Conservation (phyloP, 768 basidiomycete genomes). For the Collybia nuda region DNA sequence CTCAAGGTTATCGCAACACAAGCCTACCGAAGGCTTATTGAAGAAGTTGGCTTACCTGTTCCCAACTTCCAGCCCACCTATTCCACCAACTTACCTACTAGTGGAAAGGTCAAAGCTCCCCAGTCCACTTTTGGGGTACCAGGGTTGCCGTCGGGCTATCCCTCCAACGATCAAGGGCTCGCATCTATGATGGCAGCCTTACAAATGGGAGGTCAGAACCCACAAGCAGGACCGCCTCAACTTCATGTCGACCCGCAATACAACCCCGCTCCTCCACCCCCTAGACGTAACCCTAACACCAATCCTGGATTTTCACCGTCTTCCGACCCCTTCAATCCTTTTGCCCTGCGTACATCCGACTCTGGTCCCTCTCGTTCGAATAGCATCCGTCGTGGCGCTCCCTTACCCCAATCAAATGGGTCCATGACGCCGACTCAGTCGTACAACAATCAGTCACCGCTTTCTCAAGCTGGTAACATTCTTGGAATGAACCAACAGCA, state of each 20-base stretch:
- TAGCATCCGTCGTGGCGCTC: slow-evolving; percentile 47
- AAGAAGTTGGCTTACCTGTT: slow-evolving; percentile 91
- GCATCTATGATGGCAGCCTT: slow-evolving; percentile 93
- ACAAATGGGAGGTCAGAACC: slow-evolving; percentile 88
- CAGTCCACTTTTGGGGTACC: slow-evolving; percentile 66
- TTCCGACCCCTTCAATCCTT: slow-evolving; percentile 51
- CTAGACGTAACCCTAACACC: slow-evolving; percentile 35
- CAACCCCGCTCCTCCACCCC: slow-evolving; percentile 33
- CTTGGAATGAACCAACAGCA: slow-evolving; percentile 49
- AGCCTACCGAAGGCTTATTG: slow-evolving; percentile 89
- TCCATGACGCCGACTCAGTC: slow-evolving; percentile 34
- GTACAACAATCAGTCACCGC: slow-evolving; percentile 63
- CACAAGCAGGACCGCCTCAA: slow-evolving; percentile 69
- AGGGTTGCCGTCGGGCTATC: slow-evolving; percentile 77
- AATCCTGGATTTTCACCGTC: slow-evolving; percentile 37
- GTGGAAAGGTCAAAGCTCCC: slow-evolving; percentile 59
- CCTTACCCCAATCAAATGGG: slow-evolving; percentile 45
- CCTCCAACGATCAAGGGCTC: slow-evolving; percentile 79
- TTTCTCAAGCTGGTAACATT: slow-evolving; percentile 55
- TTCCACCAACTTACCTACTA: slow-evolving; percentile 57
- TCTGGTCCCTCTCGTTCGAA: slow-evolving; percentile 45
- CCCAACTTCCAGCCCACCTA: slow-evolving; percentile 86
- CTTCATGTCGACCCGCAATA: slow-evolving; percentile 71
- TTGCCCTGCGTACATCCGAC: slow-evolving; percentile 46
- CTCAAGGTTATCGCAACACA: slow-evolving; percentile 94